Conservation (phyloP, 257 asterid species). For the Capsicum chinense region DNA sequence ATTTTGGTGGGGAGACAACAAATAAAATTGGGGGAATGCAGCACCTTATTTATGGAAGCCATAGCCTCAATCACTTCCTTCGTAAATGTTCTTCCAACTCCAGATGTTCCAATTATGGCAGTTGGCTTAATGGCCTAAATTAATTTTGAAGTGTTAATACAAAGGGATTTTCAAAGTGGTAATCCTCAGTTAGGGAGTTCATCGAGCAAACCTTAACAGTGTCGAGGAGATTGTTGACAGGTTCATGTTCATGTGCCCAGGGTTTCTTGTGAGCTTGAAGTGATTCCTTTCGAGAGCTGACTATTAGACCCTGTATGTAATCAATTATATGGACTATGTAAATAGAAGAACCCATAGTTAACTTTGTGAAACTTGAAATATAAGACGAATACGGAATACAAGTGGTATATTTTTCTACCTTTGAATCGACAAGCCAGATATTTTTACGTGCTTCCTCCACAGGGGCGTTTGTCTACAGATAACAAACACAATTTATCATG, state of each 20-base stretch:
- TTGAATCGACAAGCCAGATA: constrained; percentile 94
- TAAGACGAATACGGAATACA: neutral
- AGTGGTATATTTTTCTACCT: constrained; percentile 52
- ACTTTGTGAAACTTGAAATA: neutral
- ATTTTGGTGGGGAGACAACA: neutral
- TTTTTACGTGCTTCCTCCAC: constrained; percentile 74
- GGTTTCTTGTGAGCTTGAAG: constrained; percentile 94
- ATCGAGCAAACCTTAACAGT: constrained; percentile 75
- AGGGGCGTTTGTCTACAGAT: constrained; percentile 55
- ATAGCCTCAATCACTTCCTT: constrained; percentile 87
- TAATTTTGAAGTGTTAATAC: neutral
- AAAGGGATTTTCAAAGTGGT: neutral
- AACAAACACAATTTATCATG: neutral
- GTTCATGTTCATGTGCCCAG: constrained; percentile 93
- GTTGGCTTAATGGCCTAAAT: constrained; percentile 87
- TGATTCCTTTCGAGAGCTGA: constrained; percentile 69
- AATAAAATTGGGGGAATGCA: constrained; percentile 9
- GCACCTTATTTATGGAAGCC: constrained; percentile 78
- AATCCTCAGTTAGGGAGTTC: neutral
- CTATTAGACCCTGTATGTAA: constrained; percentile 75
- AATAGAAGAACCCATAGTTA: constrained; percentile 18
- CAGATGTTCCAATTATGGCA: constrained; percentile 87
- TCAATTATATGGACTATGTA: neutral
- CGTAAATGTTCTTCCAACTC: constrained; percentile 83
- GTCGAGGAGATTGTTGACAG: constrained; percentile 66